Evolutionary conservation across 805 yeast species (phyloP).

Genomic region (Ogataea allantospora): DNA sequence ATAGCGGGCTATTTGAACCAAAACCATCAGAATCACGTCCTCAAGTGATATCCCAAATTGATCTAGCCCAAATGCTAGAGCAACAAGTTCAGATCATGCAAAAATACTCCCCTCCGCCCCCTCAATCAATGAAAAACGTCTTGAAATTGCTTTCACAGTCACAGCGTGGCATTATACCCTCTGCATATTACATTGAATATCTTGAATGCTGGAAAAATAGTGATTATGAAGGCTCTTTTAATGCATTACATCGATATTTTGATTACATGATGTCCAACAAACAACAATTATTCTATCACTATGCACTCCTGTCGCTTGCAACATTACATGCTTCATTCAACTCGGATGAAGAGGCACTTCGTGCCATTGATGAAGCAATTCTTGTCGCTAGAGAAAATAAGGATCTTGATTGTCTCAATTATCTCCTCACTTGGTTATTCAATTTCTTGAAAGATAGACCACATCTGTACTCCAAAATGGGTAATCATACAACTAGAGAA

Average conservation of each 20-base stretch:
- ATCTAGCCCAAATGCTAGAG: conserved; percentile 47
- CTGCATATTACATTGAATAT: conserved; percentile 56
- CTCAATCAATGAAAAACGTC: conserved; percentile 41
- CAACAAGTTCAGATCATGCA: conserved; percentile 55
- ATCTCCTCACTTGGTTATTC: conserved; percentile 70
- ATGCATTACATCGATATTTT: conserved; percentile 59
- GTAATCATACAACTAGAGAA: conserved; percentile 47
- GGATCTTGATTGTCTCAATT: conserved; percentile 69
- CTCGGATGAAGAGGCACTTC: conserved; percentile 63
- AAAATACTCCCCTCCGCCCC: conserved; percentile 48
- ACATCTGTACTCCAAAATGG: conserved; percentile 38
- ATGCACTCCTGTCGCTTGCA: conserved; percentile 72
- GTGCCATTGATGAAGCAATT: conserved; percentile 84
- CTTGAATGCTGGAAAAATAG: conserved; percentile 55
- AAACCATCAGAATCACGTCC: conserved; percentile 17
- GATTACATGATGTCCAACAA: conserved; percentile 73
- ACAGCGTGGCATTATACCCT: conserved; percentile 42
- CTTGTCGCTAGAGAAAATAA: conserved; percentile 83
- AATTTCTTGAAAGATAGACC: conserved; percentile 71
- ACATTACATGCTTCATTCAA: conserved; percentile 68
- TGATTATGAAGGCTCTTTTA: conserved; percentile 60
- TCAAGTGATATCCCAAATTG: conserved; percentile 48
- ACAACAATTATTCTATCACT: conserved; percentile 66
- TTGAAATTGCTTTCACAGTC: conserved; percentile 47
- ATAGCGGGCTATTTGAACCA: conserved; percentile 6